phyloP scores from a whole-genome alignment of 768 basidiomycete genomes.

The Naganishia onofrii region DNA sequence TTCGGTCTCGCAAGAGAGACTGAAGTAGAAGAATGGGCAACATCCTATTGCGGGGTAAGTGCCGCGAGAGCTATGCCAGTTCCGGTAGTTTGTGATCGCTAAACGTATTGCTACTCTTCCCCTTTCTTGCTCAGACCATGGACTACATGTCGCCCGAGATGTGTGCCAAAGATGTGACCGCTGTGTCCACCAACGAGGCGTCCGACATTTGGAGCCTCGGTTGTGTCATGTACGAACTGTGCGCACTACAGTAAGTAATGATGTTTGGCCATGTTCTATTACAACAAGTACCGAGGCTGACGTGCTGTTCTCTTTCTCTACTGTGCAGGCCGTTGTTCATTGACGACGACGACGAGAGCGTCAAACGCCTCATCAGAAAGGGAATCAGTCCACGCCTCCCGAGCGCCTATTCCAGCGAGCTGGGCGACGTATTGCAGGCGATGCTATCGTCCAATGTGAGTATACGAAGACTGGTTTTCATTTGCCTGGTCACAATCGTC shows the following conservation, averaged over 20 bases:
- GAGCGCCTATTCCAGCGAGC: not conserved
- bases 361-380: not conserved
- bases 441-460: not conserved
- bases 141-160: slow-evolving; percentile 99
- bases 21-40: not conserved
- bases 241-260: slow-evolving; percentile 53
- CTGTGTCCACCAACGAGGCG: slow-evolving; percentile 67
- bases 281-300: not conserved
- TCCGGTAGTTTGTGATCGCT: no score
- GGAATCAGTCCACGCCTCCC: not conserved
- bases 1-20: not conserved
- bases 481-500: not conserved
- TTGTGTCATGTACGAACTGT: slow-evolving; percentile 92
- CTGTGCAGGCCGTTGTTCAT: not conserved
- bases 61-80: no score
- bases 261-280: slow-evolving; percentile 44
- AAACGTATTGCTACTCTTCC: not conserved
- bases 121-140: no score
- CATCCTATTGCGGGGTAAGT: not conserved
- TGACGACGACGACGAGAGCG: not conserved
- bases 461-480: not conserved
- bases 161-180: slow-evolving; percentile 93
- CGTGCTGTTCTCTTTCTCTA: not conserved
- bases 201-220: slow-evolving; percentile 94
- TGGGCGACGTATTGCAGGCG: not conserved